A percentile compares a stretch with the other conserved stretches of the same genome.
phyloP scores from a whole-genome alignment of 352 stramenopile species.

The Phytophthora tentaculata region DNA sequence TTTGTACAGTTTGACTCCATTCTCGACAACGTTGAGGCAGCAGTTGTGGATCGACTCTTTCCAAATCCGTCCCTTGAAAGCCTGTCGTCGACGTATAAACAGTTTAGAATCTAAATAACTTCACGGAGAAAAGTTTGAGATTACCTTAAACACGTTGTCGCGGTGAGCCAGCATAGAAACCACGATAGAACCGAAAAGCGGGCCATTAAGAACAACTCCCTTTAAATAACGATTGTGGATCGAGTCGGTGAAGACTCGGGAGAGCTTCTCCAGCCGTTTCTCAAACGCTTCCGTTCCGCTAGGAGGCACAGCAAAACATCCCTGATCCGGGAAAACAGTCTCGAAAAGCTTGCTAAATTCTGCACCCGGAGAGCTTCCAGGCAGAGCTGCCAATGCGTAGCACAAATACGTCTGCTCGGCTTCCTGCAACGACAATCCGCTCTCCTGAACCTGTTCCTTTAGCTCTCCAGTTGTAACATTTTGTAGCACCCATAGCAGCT shows the following conservation, averaged over 20 bases:
- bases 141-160: slow-evolving; percentile 70
- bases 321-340: slow-evolving; percentile 59
- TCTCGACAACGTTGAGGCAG: slow-evolving; percentile 83
- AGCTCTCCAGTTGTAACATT: slow-evolving; percentile 65
- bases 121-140: neutral
- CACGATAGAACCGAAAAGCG: slow-evolving; percentile 70
- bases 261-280: slow-evolving; percentile 75
- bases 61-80: slow-evolving; percentile 71
- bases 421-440: slow-evolving; percentile 59
- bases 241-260: slow-evolving; percentile 59
- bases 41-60: slow-evolving; percentile 84
- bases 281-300: slow-evolving; percentile 48
- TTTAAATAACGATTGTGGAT: slow-evolving; percentile 75
- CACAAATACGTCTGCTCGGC: slow-evolving; percentile 68
- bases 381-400: slow-evolving; percentile 46
- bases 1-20: slow-evolving; percentile 83
- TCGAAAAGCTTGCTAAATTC: slow-evolving; percentile 53
- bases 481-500: slow-evolving; percentile 76
- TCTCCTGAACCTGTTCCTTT: slow-evolving; percentile 67
- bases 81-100: slow-evolving; percentile 33
- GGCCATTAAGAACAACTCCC: slow-evolving; percentile 72
- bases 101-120: neutral
- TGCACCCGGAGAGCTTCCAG: slow-evolving; percentile 25
- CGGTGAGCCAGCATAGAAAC: slow-evolving; percentile 79
- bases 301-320: slow-evolving; percentile 57